These are phyloP conservation scores for Agaricus blazei DNA, from an alignment of 768 basidiomycete species.

Conservation along the genomic window DNA sequence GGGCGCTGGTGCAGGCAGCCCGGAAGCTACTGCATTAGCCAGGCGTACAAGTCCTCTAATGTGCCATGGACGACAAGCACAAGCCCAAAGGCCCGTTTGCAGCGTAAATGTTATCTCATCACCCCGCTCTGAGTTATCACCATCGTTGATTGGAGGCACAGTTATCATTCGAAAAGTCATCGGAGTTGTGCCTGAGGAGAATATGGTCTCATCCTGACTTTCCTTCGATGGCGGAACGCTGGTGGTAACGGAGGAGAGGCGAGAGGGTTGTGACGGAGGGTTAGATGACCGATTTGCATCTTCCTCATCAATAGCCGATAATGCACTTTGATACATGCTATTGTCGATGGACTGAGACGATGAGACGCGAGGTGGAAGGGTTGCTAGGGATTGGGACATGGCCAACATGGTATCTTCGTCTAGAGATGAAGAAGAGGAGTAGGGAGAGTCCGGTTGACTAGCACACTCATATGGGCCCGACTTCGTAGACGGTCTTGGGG, in stretches of 20 bases:
- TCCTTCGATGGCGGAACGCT: neutral
- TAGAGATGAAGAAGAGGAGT: conserved; percentile 53
- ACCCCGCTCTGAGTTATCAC: neutral
- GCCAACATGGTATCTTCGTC: conserved; percentile 61
- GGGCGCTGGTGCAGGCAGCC: neutral
- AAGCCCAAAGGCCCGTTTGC: conserved; percentile 46
- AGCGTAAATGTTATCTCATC: conserved; percentile 23
- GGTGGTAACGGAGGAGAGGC: neutral
- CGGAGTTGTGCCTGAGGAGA: conserved; percentile 62
- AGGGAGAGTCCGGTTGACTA: conserved; percentile 34
- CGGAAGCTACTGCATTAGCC: conserved; percentile 23
- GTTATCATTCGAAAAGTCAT: conserved; percentile 52
- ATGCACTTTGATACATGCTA: conserved; percentile 74
- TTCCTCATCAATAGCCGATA: conserved; percentile 5
- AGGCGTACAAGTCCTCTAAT: conserved; percentile 44
- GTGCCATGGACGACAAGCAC: conserved; percentile 53
- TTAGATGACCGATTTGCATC: neutral
- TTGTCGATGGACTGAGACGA: conserved; percentile 49
- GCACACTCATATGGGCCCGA: conserved; percentile 19
- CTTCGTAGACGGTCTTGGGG: conserved; percentile 15
- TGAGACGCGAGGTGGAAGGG: conserved; percentile 43
- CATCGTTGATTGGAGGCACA: conserved; percentile 25
- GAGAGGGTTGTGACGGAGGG: neutral
- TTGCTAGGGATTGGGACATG: conserved; percentile 75
- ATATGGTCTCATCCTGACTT: conserved; percentile 37